Percentiles rank a stretch among this genome's conserved stretches.
These are phyloP conservation scores for Phytophthora colocasiae DNA, from an alignment of 352 stramenopile species.

Conservation along the genomic window DNA sequence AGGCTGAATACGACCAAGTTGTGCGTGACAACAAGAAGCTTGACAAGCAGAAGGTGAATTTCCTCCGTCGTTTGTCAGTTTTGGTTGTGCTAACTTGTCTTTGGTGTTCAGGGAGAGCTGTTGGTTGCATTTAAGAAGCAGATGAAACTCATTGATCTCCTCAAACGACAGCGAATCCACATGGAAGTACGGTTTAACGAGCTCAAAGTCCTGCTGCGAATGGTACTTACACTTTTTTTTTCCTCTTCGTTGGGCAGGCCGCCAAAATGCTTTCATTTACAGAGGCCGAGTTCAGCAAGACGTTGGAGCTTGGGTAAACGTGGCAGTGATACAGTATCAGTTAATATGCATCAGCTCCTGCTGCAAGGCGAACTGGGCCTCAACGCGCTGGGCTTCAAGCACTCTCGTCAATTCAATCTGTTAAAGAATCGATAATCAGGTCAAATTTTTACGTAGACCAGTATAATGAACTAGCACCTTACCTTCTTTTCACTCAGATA, in stretches of 20 bases:
- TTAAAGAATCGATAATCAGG: constrained; percentile 1
- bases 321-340: constrained; percentile 10
- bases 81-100: neutral
- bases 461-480: constrained; percentile 2
- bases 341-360: constrained; percentile 69
- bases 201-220: neutral
- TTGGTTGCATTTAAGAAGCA: constrained; percentile 86
- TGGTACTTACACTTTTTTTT: constrained; percentile 24
- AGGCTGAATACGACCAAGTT: constrained; percentile 65
- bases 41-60: constrained; percentile 81
- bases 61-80: neutral
- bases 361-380: constrained; percentile 72
- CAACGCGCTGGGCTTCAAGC: constrained; percentile 77
- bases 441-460: neutral
- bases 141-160: constrained; percentile 88
- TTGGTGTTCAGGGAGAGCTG: constrained; percentile 56
- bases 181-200: constrained; percentile 63
- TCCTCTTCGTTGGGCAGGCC: constrained; percentile 38
- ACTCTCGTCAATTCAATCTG: constrained; percentile 79
- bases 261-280: constrained; percentile 90
- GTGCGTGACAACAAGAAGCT: constrained; percentile 76
- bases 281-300: constrained; percentile 85
- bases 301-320: constrained; percentile 61
- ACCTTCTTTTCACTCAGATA: constrained; percentile 88
- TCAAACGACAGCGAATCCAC: constrained; percentile 87